phyloP scores from a whole-genome alignment of 768 basidiomycete species.

The Naganishia antarctica region DNA sequence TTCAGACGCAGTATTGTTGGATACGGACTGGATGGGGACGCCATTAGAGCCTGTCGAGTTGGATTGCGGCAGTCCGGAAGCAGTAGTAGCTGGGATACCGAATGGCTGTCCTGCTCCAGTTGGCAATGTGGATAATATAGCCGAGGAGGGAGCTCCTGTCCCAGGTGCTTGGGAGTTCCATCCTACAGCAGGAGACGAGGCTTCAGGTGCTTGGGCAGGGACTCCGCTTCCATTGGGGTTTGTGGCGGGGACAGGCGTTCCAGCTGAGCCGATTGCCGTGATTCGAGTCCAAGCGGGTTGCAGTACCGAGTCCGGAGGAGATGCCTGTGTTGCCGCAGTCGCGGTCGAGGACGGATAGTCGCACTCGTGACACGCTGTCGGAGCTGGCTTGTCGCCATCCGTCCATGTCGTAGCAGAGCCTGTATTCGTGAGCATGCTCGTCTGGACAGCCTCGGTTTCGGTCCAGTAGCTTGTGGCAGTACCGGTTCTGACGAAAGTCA shows the following conservation, averaged over 20 bases:
- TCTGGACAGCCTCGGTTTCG: constrained; percentile 13
- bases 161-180: neutral
- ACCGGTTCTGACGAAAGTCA: constrained; percentile 18
- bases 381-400: neutral
- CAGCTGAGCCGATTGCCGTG: neutral
- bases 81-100: neutral
- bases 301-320: neutral
- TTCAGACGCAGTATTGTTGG: neutral
- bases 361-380: constrained; percentile 1
- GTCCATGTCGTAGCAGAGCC: constrained; percentile 21
- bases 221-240: neutral
- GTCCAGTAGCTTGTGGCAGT: constrained; percentile 20
- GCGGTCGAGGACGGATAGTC: neutral
- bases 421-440: neutral
- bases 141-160: neutral
- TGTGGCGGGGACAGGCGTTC: neutral
- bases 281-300: constrained; percentile 23
- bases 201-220: neutral
- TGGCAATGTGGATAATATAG: neutral
- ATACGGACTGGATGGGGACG: neutral
- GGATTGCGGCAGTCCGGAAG: neutral
- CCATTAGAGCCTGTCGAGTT: neutral
- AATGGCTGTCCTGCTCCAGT: neutral
- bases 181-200: neutral
- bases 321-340: neutral